Conservation (phyloP, 2,329 filamentous ascomycete genomes). For the Tolypocladium amazonense region DNA sequence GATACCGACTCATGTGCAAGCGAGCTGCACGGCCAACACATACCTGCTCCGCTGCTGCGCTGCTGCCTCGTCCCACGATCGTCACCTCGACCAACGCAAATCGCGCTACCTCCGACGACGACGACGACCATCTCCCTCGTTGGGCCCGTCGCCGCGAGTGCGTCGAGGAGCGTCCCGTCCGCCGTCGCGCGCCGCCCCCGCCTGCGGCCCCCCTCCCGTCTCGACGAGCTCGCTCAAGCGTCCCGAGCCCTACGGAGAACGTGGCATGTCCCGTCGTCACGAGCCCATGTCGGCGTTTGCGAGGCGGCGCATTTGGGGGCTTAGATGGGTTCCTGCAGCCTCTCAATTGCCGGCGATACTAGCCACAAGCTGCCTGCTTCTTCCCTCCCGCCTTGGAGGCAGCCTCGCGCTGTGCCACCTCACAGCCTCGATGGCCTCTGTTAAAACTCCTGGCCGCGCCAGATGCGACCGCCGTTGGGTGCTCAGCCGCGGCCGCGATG, state of each 20-base stretch:
- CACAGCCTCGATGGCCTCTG: not conserved
- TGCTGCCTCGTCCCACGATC: not conserved
- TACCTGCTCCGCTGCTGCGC: not conserved
- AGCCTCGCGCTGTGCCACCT: not conserved
- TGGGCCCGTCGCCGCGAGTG: not conserved
- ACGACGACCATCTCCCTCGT: not conserved
- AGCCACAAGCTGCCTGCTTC: not conserved
- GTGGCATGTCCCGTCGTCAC: slow-evolving; percentile 1
- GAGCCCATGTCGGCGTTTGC: not conserved
- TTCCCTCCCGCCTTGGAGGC: not conserved
- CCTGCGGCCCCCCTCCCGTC: not conserved
- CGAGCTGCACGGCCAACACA: slow-evolving; percentile 20
- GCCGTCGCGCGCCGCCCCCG: not conserved
- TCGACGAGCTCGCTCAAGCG: not conserved
- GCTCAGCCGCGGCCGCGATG: not conserved
- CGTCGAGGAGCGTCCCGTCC: not conserved
- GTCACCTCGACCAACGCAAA: not conserved
- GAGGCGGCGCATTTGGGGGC: not conserved
- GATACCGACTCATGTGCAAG: slow-evolving; percentile 17
- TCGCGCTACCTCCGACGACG: not conserved
- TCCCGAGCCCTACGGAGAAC: not conserved
- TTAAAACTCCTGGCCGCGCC: not conserved
- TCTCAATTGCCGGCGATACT: not conserved
- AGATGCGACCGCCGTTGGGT: not conserved
- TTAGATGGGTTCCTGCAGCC: not conserved